A percentile compares a stretch with the other conserved stretches of the same genome.
phyloP scores from a whole-genome alignment of 345 rosid species.

The Salix brachista region DNA sequence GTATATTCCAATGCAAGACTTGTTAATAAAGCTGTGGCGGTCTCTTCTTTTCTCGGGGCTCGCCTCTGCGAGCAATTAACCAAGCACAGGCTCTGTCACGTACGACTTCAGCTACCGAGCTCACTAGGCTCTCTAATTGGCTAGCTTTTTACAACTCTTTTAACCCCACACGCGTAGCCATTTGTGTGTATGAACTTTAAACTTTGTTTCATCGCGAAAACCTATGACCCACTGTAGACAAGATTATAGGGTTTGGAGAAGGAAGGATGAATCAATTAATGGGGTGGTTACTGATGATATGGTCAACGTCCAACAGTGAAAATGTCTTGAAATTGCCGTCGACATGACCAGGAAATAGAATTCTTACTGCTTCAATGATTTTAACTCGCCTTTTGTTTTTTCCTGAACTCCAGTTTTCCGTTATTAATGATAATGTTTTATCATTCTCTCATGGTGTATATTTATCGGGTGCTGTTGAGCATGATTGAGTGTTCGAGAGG shows the following conservation, averaged over 20 bases:
- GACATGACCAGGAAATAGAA: constrained; percentile 11
- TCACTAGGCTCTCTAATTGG: not conserved
- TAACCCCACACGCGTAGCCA: constrained; percentile 42
- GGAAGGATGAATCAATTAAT: not conserved
- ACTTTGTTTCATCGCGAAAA: constrained; percentile 23
- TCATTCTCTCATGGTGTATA: too few species aligned
- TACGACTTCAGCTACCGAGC: constrained; percentile 17
- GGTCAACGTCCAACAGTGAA: constrained; percentile 26
- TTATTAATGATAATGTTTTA: too few species aligned
- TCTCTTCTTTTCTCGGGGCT: not conserved
- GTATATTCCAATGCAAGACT: not conserved
- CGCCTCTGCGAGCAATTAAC: constrained; percentile 10
- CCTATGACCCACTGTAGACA: not conserved
- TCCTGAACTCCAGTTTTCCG: too few species aligned
- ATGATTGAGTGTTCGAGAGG: too few species aligned
- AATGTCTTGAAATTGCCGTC: not conserved
- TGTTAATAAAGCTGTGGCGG: too few species aligned
- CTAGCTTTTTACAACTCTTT: not conserved
- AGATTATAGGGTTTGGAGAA: not conserved
- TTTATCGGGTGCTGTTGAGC: too few species aligned
- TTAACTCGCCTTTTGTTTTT: too few species aligned
- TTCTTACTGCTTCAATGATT: too few species aligned
- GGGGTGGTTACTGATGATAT: not conserved
- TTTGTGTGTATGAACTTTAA: constrained; percentile 20
- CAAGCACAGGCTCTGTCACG: constrained; percentile 1